Evolutionary conservation across 2,329 filamentous ascomycete species (phyloP), one percentile per base, ranked within the genome.

Genomic region (Curvularia spicifera): DNA sequence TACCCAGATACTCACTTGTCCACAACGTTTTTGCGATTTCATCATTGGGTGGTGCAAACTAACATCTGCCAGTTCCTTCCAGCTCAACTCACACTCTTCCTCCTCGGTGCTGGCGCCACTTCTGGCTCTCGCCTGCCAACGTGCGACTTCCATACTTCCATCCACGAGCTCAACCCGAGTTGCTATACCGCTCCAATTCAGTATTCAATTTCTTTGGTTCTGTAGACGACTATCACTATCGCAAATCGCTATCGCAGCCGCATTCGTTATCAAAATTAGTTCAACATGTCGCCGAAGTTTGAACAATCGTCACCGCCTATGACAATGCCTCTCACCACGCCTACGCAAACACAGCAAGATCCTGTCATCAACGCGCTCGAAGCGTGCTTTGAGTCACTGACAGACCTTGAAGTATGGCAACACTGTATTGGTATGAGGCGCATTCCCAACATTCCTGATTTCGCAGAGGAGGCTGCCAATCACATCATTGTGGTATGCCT

Each of bases 401-500:
- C 20, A 8, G 56, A 64, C n/a, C 24, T 64, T 5, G 47, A 59
- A 5, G 54, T 61, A 2, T 43, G 55, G 39, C 1, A 15, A 0
- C 56, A 64, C 8, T 61, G 56, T 20, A 48, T 64, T 2, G 63
- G 63, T 2, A 28, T 57, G 13, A 13, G 39, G 0, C 20, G 5
- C 9, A 22, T 61, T 4, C 3, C 12, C 1, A 29, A 47, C 10
- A 57, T 62, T 13, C 60, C 60, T 1, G 22, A 15, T 3, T 47
- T 59, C 10, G 56, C 61, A 1, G 24, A 56, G 0, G 44, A 56
- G 0, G 59, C 71, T 6, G 60, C 62, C 0, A 28, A 63, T 1
- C 55, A 66, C 20, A 57, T 59, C 0, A 49, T 69, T 12, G 39
- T 67, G 0, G 48, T 72, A 6, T 69, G 65, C 29, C 28, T 72